Base-by-base conservation (phyloP, 495 filamentous ascomycete species). In the Lentithecium fluviatile region DNA sequence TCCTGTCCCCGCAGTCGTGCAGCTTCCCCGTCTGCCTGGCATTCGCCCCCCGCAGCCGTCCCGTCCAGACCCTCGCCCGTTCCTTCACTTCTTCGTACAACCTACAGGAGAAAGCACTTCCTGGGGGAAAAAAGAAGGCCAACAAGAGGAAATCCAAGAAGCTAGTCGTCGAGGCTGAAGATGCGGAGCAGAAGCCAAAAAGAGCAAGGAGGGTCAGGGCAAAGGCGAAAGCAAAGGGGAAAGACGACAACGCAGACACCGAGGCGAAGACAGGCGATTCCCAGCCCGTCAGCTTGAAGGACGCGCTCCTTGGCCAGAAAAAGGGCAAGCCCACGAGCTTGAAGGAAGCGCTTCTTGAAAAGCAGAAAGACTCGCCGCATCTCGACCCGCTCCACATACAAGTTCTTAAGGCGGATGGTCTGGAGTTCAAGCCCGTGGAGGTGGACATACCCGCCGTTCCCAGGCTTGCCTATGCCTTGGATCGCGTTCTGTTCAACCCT, bases 401-500 rank as follows among this genome's bases (percentile, higher is more conserved):
- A 36, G 54, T 23, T 4, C 21, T 69, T n/a, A 36, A 53, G 11
- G 12, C 54, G 24, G 49, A 63, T 7, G 53, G 52, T 7, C 50
- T 70, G 24, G 32, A 51, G 6, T 62, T 64, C 38, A 17, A 54
- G 80, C 79, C 78, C 12, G 59, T 94, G 43, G 71, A 82, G 24
- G 71, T 80, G 29, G 66, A 76, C 11, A 81, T 80, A 32, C 74
- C 83, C 12, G 77, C 80, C 13, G 88, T 96, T 11, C 90, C 94
- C 2, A 69, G 69, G 2, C 76, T 97, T 8, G 79, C 86, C 1
- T 89, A 95, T 71, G 90, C 86, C 11, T 80, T 98, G 1, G 90
- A 97, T 49, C 82, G 94, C 40, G 94, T 94, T 36, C 76, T 98
- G 4, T 98, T 98, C 79, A 98, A 97, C 72, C 89, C 91, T 3